Percentiles rank a stretch among this genome's conserved stretches.
Conservation (phyloP, 23 red algal genomes). For the Agarophyton chilense region DNA sequence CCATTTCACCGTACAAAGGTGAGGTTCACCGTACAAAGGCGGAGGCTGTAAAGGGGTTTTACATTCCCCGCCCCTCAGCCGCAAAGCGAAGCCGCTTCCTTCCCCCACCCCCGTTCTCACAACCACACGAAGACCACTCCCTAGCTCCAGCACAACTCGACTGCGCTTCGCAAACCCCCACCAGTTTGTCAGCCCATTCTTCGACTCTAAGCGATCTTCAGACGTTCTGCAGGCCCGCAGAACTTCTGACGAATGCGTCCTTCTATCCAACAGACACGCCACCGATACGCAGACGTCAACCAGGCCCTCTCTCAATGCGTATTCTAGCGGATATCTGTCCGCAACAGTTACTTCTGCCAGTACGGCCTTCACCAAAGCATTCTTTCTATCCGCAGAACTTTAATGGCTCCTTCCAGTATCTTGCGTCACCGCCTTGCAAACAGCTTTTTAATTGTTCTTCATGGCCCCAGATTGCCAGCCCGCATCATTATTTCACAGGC, state of each 20-base stretch:
- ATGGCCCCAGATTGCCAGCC: slow-evolving; percentile 26
- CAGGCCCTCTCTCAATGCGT: slow-evolving; percentile 2
- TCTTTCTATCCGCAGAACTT: slow-evolving; percentile 3
- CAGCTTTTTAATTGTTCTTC: slow-evolving; percentile 6
- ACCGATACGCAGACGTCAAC: slow-evolving; percentile 13
- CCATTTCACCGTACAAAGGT: too few species aligned
- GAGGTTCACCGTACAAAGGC: too few species aligned
- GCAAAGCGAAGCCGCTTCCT: not conserved
- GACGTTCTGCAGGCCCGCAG: not conserved
- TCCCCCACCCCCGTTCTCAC: not conserved
- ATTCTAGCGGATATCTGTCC: slow-evolving; percentile 22
- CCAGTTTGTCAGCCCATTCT: not conserved
- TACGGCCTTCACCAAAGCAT: not conserved
- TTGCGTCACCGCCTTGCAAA: slow-evolving; percentile 8
- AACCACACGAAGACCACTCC: not conserved
- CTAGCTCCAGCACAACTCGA: not conserved
- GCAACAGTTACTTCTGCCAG: not conserved
- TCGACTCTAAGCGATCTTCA: not conserved
- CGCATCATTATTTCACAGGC: slow-evolving; percentile 10
- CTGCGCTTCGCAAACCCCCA: not conserved
- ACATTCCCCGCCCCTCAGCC: not conserved
- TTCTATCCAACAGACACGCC: slow-evolving; percentile 3
- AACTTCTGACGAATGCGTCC: not conserved
- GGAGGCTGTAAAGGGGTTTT: too few species aligned
- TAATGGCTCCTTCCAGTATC: slow-evolving; percentile 10